phyloP scores from a whole-genome alignment of 805 yeast genomes.

The Ogataea paraovalis region DNA sequence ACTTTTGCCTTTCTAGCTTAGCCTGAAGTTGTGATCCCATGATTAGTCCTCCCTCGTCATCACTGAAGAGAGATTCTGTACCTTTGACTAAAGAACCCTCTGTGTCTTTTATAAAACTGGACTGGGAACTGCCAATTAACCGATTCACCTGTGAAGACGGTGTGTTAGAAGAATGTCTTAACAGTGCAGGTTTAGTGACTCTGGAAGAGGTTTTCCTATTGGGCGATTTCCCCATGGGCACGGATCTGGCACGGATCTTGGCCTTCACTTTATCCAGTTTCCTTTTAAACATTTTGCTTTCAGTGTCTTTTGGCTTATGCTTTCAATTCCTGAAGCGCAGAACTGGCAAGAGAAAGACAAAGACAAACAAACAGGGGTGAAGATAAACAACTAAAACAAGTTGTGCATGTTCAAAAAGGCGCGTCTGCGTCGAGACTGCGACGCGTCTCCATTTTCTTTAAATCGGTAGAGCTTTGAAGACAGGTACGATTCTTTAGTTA shows the following conservation, averaged over 20 bases:
- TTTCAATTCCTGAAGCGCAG: too few relatives aligned
- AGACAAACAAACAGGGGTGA: neutral
- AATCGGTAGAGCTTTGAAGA: neutral
- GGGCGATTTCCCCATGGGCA: neutral
- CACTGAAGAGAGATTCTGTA: constrained; percentile 18
- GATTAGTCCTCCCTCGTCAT: constrained; percentile 14
- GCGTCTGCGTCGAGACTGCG: neutral
- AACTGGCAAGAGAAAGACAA: neutral
- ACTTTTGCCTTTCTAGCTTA: neutral
- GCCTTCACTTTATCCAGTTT: constrained; percentile 3
- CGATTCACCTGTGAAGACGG: neutral
- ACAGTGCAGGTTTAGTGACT: neutral
- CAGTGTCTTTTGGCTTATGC: too few relatives aligned
- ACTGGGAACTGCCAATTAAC: constrained; percentile 3
- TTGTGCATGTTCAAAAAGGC: neutral
- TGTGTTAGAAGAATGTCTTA: neutral
- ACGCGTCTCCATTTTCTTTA: neutral
- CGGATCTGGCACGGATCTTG: neutral
- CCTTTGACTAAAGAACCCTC: constrained; percentile 15
- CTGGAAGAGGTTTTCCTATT: neutral
- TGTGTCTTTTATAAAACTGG: constrained; percentile 1
- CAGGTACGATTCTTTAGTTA: too few relatives aligned
- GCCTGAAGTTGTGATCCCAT: neutral
- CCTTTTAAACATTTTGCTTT: neutral
- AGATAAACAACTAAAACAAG: neutral